phyloP scores from a whole-genome alignment of 2,329 filamentous ascomycete species.

The Calonectria pseudoturangicola region DNA sequence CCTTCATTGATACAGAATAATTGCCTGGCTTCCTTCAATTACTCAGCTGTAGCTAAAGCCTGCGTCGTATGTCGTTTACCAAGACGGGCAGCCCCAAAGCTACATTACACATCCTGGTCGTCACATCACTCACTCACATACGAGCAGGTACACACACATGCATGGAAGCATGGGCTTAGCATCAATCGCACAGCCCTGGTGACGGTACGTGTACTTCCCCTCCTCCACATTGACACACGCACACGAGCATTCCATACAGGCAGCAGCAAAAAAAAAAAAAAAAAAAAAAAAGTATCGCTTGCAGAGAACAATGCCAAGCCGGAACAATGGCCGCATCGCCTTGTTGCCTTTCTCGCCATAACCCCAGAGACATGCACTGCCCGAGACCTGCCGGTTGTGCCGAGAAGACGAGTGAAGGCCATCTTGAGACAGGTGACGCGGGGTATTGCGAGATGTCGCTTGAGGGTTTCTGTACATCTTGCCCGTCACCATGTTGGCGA shows the following conservation, averaged over 20 bases:
- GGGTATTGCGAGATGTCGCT: background rate
- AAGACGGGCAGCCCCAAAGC: conserved; percentile 9
- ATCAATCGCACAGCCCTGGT: conserved; percentile 22
- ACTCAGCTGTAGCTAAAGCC: background rate
- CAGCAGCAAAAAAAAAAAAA: background rate
- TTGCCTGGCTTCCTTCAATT: background rate
- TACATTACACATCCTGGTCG: conserved; percentile 5
- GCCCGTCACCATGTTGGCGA: background rate
- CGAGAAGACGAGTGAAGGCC: background rate
- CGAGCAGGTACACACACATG: conserved; percentile 11
- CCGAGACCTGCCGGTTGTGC: conserved; percentile 1
- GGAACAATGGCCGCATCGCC: conserved; percentile 8
- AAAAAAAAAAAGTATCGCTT: background rate
- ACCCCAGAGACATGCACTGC: conserved; percentile 11
- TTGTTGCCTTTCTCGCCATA: background rate
- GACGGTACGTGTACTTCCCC: background rate
- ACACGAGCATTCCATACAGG: conserved; percentile 4
- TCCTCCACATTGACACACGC: conserved; percentile 8
- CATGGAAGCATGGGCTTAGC: conserved; percentile 22
- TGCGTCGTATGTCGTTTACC: conserved; percentile 6
- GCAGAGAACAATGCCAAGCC: background rate
- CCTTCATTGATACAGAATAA: background rate
- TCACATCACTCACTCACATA: conserved; percentile 23
- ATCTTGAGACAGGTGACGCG: background rate
- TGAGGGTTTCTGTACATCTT: background rate